These are phyloP conservation scores for Acanthamoeba royreba DNA, from an alignment of 208 protist species.

Conservation along the genomic window DNA sequence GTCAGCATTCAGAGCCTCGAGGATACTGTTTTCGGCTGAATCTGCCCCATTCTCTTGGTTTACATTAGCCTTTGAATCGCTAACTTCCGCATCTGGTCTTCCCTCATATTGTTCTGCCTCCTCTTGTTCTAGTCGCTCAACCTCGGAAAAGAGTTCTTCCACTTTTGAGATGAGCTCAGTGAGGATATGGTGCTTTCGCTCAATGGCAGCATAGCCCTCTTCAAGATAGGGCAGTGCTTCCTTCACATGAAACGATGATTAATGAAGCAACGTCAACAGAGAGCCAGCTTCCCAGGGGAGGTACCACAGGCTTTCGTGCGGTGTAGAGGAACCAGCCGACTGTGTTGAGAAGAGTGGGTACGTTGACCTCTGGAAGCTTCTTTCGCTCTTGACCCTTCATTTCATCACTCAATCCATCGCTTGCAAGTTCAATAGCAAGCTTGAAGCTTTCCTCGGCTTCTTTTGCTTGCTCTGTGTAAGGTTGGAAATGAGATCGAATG, in stretches of 20 bases:
- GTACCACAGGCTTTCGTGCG: not conserved
- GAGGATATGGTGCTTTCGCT: not conserved
- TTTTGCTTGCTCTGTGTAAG: not conserved
- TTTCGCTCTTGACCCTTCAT: not conserved
- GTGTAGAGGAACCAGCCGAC: constrained; percentile 8
- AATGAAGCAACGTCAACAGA: no score
- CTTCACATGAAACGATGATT: no score
- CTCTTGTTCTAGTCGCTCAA: no score
- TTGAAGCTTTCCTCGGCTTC: constrained; percentile 13
- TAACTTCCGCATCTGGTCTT: no score
- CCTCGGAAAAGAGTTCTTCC: not conserved
- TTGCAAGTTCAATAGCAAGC: not conserved
- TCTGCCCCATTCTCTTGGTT: not conserved
- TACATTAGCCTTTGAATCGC: not conserved
- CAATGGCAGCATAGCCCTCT: not conserved
- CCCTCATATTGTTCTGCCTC: no score
- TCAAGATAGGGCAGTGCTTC: not conserved
- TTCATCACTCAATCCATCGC: not conserved
- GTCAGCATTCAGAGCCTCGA: not conserved
- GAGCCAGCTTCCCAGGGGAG: not conserved
- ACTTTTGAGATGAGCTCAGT: not conserved
- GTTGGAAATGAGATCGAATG: not conserved
- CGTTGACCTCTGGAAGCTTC: not conserved
- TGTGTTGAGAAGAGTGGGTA: not conserved
- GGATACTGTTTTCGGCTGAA: not conserved